Base-by-base conservation (phyloP, 108 stramenopile species). In the Aurantiochytrium sp. region DNA sequence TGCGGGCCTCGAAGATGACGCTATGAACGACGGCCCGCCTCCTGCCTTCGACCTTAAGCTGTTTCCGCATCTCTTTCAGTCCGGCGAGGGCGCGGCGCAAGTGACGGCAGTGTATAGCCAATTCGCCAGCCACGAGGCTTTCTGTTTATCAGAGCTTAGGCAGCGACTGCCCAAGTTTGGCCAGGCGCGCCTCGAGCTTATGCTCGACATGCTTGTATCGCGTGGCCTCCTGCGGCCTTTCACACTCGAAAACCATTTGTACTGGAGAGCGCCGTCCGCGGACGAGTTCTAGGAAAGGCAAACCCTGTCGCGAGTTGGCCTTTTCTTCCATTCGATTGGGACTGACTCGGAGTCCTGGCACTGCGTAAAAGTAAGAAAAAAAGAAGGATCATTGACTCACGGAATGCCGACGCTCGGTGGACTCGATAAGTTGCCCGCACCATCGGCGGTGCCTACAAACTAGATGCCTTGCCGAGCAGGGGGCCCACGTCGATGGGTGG, bases 191-290 rank as follows among this genome's bases (percentile, higher is more conserved):
- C 42, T 81, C 30, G 73, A 81, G 73, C 73, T 81, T 6, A 81
- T 81, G 73, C 42, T 81, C 45, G 73, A 81, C 2, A 81, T 81
- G 73, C 73, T 81, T 12, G 73, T 81, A 1, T 81, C 73, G 24
- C 39, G 73, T 6, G 39, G 42, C 6, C 45, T 81, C 6, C 73
- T 81, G 6, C 73, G 73, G 12, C 73, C 73, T 48, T 81, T 81
- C 2, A 81, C 42, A 6, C 32, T 65, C 27, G 59, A 65, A 19
- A 65, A 65, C 24, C 59, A 65, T 19, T 27, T 81, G 6, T 48
- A 81, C 27, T 48, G 73, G 73, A 6, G 45, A 22, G 73, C 73
- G 6, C 39, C 73, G 6, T 81, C 45, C 8, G 73, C 10, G 39
- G 73, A 48, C 32, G 73, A 41, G 19, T 81, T 81, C 1, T 48